Conservation (phyloP, 1,139 yeast species). For the Tardiomyces blankii region DNA sequence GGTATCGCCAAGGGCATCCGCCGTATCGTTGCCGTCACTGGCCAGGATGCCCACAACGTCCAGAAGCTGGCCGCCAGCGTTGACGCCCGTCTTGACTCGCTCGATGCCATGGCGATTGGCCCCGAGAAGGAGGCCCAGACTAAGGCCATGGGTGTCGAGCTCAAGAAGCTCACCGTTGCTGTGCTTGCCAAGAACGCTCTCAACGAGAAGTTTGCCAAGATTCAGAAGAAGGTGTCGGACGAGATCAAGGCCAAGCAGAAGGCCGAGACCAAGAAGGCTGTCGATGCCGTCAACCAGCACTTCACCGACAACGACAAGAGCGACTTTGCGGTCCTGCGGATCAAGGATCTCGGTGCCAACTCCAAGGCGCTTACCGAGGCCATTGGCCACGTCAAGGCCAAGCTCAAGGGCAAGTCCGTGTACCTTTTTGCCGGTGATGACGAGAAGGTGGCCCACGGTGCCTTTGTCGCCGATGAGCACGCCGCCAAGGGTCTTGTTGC, state of each 20-base stretch:
- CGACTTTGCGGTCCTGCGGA: conserved; percentile 50
- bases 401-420: conserved; percentile 62
- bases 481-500: conserved; percentile 67
- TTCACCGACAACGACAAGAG: conserved; percentile 38
- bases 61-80: conserved; percentile 74
- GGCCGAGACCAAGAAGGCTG: conserved; percentile 71
- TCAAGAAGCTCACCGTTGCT: conserved; percentile 74
- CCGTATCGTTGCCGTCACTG: conserved; percentile 95
- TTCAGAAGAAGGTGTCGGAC: conserved; percentile 82
- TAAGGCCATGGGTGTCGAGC: conserved; percentile 73
- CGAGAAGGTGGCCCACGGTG: conserved; percentile 89
- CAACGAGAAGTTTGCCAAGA: conserved; percentile 59
- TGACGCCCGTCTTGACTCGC: conserved; percentile 45
- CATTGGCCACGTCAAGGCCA: conserved; percentile 70
- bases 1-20: conserved; percentile 99
- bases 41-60: conserved; percentile 79
- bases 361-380: conserved; percentile 95
- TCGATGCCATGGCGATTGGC: conserved; percentile 46
- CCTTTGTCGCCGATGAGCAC: conserved; percentile 69
- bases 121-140: conserved; percentile 64
- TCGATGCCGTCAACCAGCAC: conserved; percentile 68
- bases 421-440: conserved; percentile 71
- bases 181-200: conserved; percentile 70
- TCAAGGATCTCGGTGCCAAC: conserved; percentile 57
- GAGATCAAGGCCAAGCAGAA: conserved; percentile 80